Conservation (phyloP, 768 basidiomycete genomes). For the Clavaria fumosa region DNA sequence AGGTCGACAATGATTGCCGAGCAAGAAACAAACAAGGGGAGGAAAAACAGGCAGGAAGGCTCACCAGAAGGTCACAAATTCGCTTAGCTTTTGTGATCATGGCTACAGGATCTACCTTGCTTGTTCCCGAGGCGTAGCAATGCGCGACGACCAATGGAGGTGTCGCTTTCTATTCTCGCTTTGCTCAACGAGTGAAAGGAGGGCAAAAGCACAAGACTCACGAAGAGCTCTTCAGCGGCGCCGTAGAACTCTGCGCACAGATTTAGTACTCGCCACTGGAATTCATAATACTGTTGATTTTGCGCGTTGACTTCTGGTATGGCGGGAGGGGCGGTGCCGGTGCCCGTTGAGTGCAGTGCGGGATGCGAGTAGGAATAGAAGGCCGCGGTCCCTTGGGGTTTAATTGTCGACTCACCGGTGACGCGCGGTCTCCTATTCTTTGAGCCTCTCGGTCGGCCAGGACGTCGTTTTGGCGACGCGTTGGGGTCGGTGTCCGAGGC, state of each 20-base stretch:
- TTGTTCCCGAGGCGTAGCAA: constrained; percentile 63
- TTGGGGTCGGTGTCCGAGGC: constrained; percentile 20
- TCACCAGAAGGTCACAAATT: constrained; percentile 62
- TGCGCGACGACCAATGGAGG: constrained; percentile 63
- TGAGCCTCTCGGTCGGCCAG: constrained; percentile 67
- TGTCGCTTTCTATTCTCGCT: constrained; percentile 31
- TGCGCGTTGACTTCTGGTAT: constrained; percentile 40
- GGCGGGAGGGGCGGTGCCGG: constrained; percentile 21
- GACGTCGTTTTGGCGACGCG: constrained; percentile 48
- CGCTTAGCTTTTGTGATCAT: constrained; percentile 68
- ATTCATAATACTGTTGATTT: constrained; percentile 72
- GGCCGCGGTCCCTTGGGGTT: constrained; percentile 3
- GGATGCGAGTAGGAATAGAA: constrained; percentile 6
- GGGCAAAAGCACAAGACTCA: constrained; percentile 24
- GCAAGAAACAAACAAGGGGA: constrained; percentile 8
- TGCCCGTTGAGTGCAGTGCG: constrained; percentile 9
- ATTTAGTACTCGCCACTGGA: constrained; percentile 73
- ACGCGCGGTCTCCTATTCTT: constrained; percentile 46
- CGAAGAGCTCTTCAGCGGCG: constrained; percentile 72
- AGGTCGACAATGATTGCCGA: neutral
- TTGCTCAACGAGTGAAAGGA: neutral
- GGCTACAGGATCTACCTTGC: constrained; percentile 55
- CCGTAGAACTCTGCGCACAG: constrained; percentile 77
- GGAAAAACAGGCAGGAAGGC: constrained; percentile 10
- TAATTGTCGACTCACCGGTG: neutral